Base-by-base conservation (phyloP, 371 early-diverging fungal species). In the Massospora cicadina region DNA sequence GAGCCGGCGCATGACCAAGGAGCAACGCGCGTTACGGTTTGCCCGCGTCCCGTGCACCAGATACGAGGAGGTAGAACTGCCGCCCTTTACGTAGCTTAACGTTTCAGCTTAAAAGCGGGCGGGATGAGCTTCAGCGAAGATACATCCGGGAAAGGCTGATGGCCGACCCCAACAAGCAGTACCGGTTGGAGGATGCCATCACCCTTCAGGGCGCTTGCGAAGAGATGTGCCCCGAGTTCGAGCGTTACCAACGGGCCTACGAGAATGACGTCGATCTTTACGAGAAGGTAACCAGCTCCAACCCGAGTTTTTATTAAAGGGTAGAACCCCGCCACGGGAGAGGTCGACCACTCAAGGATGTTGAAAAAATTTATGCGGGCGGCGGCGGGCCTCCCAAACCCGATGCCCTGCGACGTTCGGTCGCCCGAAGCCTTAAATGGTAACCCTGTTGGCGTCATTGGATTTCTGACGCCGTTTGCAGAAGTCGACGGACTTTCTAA, bases 151-250 rank as follows among this genome's bases (percentile, higher is more conserved):
- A 5, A 5, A 43, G 17, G 43, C 43, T 43, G 17, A 43, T 43
- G 43, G 10, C 17, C 5, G 43, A 43, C 17, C 43, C 43, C 43
- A 17, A 43, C 17, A 17, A 10, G 5, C 5, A 43, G 17, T 10
- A 5, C 43, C 43, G 17, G 10, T 5, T 43, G 17, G 43, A 5
- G 5, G 17, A 43, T 43, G 43, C 43, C 17, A 43, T 43, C 17
- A 43, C 43, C 17, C 5, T 43, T 43, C 5, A 43, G 21, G 93
- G 91, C 2, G 88, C 89, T 1, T 93, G 94, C 65, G 68, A 69
- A 69, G 82, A 82, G 7, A 93, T 90, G 90, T 93, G 95, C 69
- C 92, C 95, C 0, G 86, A 82, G 65, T 93, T 82, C 68, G 95
- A 95, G 71, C 77, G 85, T n/a, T 77, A 88, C 31, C 91, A 93